Conservation (phyloP, 805 yeast genomes). For the Wickerhamomyces rabaulensis region DNA sequence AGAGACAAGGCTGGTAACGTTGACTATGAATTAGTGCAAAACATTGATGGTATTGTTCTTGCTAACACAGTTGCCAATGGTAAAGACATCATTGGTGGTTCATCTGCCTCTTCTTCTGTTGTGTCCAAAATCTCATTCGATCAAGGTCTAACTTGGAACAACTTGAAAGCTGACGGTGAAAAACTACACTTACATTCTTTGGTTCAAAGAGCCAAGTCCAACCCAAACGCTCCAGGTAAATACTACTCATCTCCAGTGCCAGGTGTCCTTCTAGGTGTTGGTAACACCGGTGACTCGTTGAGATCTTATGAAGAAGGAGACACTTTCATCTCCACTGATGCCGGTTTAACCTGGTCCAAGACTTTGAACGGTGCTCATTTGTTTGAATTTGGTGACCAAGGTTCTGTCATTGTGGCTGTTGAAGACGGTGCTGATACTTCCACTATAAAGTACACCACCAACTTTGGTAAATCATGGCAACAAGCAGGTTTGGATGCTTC, state of each 20-base stretch:
- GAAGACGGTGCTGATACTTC: slow-evolving; percentile 35
- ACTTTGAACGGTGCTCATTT: slow-evolving; percentile 47
- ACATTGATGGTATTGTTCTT: slow-evolving; percentile 60
- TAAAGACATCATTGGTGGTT: slow-evolving; percentile 8
- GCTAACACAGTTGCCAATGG: slow-evolving; percentile 32
- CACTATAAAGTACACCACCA: slow-evolving; percentile 50
- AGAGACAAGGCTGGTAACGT: slow-evolving; percentile 25
- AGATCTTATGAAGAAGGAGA: slow-evolving; percentile 26
- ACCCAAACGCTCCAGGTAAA: slow-evolving; percentile 23
- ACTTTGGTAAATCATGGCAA: slow-evolving; percentile 69
- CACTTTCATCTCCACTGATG: slow-evolving; percentile 69
- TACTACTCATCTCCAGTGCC: slow-evolving; percentile 37
- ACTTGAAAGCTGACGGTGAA: slow-evolving; percentile 23
- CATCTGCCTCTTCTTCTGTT: slow-evolving; percentile 9
- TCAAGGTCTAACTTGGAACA: slow-evolving; percentile 33
- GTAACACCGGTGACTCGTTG: slow-evolving; percentile 28
- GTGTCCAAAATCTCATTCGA: slow-evolving; percentile 32
- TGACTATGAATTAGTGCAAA: slow-evolving; percentile 37
- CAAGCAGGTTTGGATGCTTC: slow-evolving; percentile 40
- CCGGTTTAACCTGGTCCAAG: slow-evolving; percentile 67
- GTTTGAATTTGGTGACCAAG: slow-evolving; percentile 70
- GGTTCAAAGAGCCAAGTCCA: slow-evolving; percentile 22
- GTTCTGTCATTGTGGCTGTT: slow-evolving; percentile 64
- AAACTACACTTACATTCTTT: slow-evolving; percentile 34
- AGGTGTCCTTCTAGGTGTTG: slow-evolving; percentile 40